These are phyloP conservation scores for Botrytis tulipae DNA, from an alignment of 2,329 filamentous ascomycete species.

Conservation along the genomic window DNA sequence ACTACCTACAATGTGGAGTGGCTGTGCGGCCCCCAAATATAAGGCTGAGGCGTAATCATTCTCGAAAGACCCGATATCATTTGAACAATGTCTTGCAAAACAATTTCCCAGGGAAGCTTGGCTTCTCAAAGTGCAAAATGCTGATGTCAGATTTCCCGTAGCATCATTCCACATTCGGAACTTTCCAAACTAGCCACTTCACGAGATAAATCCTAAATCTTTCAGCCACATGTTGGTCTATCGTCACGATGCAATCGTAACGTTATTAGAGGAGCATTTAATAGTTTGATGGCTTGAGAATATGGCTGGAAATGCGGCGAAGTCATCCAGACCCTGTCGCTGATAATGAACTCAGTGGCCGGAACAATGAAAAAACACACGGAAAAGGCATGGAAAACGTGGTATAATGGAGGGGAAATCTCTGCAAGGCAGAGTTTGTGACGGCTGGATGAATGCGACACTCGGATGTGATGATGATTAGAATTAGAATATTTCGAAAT, in stretches of 20 bases:
- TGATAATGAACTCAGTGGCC: not conserved
- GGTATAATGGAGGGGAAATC: not conserved
- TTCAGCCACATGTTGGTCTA: not conserved
- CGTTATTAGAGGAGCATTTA: not conserved
- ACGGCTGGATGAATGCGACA: not conserved
- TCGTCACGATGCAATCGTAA: not conserved
- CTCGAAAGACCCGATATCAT: not conserved
- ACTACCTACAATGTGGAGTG: not conserved
- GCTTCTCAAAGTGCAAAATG: not conserved
- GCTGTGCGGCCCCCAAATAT: slow-evolving; percentile 5
- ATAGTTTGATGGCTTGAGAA: not conserved
- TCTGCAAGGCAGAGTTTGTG: not conserved
- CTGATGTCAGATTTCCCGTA: slow-evolving; percentile 5
- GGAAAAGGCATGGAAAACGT: not conserved
- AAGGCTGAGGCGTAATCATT: slow-evolving; percentile 2
- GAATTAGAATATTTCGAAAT: not conserved
- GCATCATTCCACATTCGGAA: slow-evolving; percentile 7
- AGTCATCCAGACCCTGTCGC: not conserved
- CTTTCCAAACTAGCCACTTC: slow-evolving; percentile 8
- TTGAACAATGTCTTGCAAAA: not conserved
- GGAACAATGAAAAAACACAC: not conserved
- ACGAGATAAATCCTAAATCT: not conserved
- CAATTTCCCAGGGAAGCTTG: not conserved
- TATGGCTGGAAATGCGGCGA: not conserved
- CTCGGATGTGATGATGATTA: not conserved